These are phyloP conservation scores for Trichoderma sp. DNA, from an alignment of 2,329 filamentous ascomycete genomes.

Conservation along the genomic window DNA sequence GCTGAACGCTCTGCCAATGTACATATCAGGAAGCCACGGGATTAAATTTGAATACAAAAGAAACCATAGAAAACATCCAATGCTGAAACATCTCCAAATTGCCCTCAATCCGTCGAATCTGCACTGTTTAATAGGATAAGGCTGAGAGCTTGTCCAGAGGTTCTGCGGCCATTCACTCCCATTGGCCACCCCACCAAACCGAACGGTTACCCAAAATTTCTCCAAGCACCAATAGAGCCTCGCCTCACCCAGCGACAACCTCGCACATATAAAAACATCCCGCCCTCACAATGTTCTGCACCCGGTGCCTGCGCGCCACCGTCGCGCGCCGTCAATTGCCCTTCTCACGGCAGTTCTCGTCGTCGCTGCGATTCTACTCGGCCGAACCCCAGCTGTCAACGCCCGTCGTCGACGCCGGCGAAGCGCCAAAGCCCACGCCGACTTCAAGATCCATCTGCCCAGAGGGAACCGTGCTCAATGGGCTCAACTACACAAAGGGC, in stretches of 20 bases:
- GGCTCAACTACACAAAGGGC: constrained; percentile 75
- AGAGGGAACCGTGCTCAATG: constrained; percentile 67
- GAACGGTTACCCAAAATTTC: constrained; percentile 30
- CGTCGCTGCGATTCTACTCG: constrained; percentile 35
- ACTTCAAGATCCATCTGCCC: constrained; percentile 51
- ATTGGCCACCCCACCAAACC: constrained; percentile 27
- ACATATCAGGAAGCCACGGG: constrained; percentile 33
- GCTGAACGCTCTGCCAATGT: constrained; percentile 32
- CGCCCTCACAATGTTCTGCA: constrained; percentile 40
- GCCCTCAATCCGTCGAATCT: not conserved
- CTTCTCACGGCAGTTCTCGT: constrained; percentile 40
- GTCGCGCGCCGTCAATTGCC: constrained; percentile 32
- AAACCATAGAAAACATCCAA: not conserved
- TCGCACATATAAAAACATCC: constrained; percentile 19
- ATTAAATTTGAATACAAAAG: constrained; percentile 23
- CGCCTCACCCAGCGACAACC: constrained; percentile 29
- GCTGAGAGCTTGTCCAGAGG: constrained; percentile 27
- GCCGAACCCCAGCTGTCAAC: constrained; percentile 39
- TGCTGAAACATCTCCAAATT: not conserved
- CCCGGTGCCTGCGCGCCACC: constrained; percentile 48
- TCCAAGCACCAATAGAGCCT: constrained; percentile 21
- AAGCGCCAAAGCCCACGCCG: constrained; percentile 31
- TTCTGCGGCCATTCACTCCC: constrained; percentile 19
- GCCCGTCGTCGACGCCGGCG: constrained; percentile 32
- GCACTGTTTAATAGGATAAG: constrained; percentile 22